Conservation (phyloP, 495 filamentous ascomycete species). For the Aspergillus homomorphus region DNA sequence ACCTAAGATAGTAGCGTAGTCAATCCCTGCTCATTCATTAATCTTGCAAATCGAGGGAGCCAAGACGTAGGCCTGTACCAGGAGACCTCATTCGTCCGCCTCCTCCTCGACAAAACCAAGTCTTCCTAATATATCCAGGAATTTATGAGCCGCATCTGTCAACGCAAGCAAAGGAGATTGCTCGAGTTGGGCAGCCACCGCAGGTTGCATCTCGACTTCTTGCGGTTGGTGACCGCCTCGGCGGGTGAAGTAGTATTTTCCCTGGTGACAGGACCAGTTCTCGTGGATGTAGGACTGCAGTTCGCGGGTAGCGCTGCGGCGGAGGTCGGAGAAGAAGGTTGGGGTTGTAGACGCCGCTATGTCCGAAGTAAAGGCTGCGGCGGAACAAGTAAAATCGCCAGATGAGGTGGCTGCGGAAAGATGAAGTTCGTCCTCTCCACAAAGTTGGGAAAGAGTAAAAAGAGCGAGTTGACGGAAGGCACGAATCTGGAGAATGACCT, state of each 20-base stretch:
- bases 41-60: too few relatives aligned
- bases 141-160: neutral
- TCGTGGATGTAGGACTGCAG: slow-evolving; percentile 36
- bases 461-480: slow-evolving; percentile 45
- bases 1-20: too few relatives aligned
- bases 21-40: neutral
- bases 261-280: slow-evolving; percentile 38
- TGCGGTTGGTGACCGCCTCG: slow-evolving; percentile 33
- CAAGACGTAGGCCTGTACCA: too few relatives aligned
- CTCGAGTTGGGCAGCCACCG: slow-evolving; percentile 21
- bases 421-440: neutral
- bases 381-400: too few relatives aligned
- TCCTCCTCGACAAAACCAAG: neutral
- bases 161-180: slow-evolving; percentile 1
- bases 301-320: slow-evolving; percentile 31
- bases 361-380: neutral
- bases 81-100: neutral
- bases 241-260: slow-evolving; percentile 43
- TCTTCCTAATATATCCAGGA: neutral
- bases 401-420: neutral
- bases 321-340: slow-evolving; percentile 25
- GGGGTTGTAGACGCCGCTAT: slow-evolving; percentile 7
- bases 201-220: slow-evolving; percentile 30
- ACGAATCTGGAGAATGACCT: slow-evolving; percentile 25
- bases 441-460: slow-evolving; percentile 55